These are phyloP conservation scores for Stipa capillata DNA, from an alignment of 176 grass and related monocot genomes.

Conservation along the genomic window DNA sequence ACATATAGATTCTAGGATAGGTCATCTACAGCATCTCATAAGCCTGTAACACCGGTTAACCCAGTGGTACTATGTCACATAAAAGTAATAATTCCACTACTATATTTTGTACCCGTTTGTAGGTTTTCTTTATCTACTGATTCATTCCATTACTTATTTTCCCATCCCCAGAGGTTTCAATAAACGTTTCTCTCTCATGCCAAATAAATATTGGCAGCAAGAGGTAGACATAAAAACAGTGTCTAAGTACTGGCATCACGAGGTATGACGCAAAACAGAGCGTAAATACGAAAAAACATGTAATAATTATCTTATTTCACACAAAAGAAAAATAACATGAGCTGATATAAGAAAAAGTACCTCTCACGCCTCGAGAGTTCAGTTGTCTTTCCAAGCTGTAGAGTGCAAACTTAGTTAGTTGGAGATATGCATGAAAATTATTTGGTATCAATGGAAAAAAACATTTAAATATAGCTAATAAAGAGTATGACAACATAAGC, in stretches of 20 bases:
- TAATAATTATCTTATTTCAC: background rate
- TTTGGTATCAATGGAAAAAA: background rate
- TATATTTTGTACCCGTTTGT: background rate
- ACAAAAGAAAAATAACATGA: background rate
- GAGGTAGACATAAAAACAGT: background rate
- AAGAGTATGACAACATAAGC: background rate
- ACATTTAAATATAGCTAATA: conserved; percentile 3
- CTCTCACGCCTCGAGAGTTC: conserved; percentile 98
- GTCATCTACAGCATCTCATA: background rate
- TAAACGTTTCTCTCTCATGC: background rate
- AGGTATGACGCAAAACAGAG: background rate
- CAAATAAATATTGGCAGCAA: background rate
- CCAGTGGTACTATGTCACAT: background rate
- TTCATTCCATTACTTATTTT: background rate
- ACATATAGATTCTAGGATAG: background rate
- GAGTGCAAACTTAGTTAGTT: conserved; percentile 22
- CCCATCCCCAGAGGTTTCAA: background rate
- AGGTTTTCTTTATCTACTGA: background rate
- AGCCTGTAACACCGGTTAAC: background rate
- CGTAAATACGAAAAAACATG: background rate
- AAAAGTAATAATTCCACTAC: background rate
- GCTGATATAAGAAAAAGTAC: conserved; percentile 20
- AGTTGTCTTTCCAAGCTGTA: conserved; percentile 71
- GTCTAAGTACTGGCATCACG: background rate
- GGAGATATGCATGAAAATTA: background rate